phyloP scores from a whole-genome alignment of 2,329 filamentous ascomycete genomes.

The Xylariaceae sp. region DNA sequence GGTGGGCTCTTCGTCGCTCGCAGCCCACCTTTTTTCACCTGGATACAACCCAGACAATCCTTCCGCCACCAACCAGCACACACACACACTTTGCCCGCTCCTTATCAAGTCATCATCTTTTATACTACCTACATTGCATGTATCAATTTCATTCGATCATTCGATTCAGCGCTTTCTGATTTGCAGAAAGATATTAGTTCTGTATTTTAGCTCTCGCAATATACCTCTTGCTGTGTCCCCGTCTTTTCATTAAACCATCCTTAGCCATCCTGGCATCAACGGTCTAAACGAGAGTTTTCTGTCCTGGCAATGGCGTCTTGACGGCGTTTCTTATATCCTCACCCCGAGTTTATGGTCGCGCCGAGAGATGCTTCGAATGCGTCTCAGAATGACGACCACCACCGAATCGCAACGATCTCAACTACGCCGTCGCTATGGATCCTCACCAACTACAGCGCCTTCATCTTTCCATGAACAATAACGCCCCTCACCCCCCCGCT shows the following conservation, averaged over 20 bases:
- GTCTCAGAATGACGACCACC: constrained; percentile 30
- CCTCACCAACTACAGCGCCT: constrained; percentile 30
- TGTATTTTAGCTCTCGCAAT: not conserved
- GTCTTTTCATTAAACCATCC: not conserved
- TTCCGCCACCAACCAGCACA: constrained; percentile 13
- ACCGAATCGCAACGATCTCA: constrained; percentile 22
- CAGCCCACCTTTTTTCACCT: constrained; percentile 12
- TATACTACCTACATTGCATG: not conserved
- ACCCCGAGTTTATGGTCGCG: constrained; percentile 17
- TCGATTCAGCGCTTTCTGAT: not conserved
- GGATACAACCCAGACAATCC: constrained; percentile 7
- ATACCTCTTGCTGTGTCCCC: not conserved
- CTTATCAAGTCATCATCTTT: constrained; percentile 14
- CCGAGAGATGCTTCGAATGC: constrained; percentile 29
- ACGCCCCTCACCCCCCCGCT: constrained; percentile 33
- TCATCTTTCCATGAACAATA: constrained; percentile 34
- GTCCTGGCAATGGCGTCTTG: constrained; percentile 13
- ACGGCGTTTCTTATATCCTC: not conserved
- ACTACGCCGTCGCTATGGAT: constrained; percentile 30
- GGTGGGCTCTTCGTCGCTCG: constrained; percentile 1
- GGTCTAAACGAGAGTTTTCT: not conserved
- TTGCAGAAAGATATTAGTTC: not conserved
- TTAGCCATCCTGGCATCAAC: not conserved
- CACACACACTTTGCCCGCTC: constrained; percentile 8
- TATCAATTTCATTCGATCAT: constrained; percentile 4